Conservation (phyloP, 1,284 basidiomycete species). For the Microbotryum silenes-acaulis region DNA sequence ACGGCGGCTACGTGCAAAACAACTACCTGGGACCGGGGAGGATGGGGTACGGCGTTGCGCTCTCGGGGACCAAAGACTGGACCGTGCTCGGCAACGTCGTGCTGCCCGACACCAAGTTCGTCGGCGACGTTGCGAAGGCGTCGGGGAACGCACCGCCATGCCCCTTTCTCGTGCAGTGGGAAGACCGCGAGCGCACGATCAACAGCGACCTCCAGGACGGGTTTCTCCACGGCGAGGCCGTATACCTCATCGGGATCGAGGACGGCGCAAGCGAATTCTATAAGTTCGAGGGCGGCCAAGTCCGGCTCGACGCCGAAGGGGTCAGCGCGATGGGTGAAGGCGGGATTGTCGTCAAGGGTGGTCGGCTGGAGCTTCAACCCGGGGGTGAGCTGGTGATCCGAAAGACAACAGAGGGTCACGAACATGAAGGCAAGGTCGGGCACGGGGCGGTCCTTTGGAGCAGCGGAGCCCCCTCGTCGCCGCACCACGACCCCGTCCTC, state of each 20-base stretch:
- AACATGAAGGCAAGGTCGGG: constrained; percentile 12
- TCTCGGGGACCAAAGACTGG: constrained; percentile 30
- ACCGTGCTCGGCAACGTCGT: constrained; percentile 32
- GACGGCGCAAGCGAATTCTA: constrained; percentile 28
- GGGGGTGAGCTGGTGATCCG: constrained; percentile 18
- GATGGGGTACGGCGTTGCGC: constrained; percentile 35
- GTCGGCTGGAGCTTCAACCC: constrained; percentile 23
- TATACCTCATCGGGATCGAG: constrained; percentile 35
- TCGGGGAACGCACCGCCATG: constrained; percentile 30
- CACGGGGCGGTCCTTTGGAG: constrained; percentile 18
- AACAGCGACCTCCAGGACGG: constrained; percentile 31
- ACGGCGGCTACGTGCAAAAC: constrained; percentile 31
- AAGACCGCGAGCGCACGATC: constrained; percentile 22
- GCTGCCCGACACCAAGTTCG: constrained; percentile 26
- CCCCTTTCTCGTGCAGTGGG: constrained; percentile 29
- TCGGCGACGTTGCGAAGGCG: constrained; percentile 19
- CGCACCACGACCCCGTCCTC: constrained; percentile 17
- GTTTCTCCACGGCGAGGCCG: constrained; percentile 33
- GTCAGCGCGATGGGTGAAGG: constrained; percentile 18
- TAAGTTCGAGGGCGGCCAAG: constrained; percentile 27
- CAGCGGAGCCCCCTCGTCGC: constrained; percentile 2
- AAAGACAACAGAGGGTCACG: constrained; percentile 4
- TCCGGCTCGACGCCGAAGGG: constrained; percentile 8
- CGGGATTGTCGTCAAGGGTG: constrained; percentile 23
- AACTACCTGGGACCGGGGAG: constrained; percentile 34